Percentiles rank a stretch among this genome's conserved stretches.
Conservation (phyloP, 2,329 filamentous ascomycete genomes). For the Scortechinia acanthostroma region DNA sequence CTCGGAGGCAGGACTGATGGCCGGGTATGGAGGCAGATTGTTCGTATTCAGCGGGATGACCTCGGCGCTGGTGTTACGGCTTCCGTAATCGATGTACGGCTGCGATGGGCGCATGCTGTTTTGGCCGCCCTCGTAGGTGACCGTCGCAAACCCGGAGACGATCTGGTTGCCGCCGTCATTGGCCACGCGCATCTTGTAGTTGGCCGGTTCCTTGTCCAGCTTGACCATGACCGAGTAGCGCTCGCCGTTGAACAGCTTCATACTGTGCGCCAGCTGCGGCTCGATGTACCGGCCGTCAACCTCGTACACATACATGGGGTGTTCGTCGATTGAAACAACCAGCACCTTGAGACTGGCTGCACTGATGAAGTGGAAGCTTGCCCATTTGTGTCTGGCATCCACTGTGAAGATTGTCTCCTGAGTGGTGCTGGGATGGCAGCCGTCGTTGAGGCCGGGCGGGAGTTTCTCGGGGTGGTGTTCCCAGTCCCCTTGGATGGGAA, state of each 20-base stretch:
- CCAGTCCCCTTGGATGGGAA: not conserved
- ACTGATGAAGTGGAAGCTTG: slow-evolving; percentile 25
- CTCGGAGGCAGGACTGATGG: slow-evolving; percentile 10
- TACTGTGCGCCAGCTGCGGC: slow-evolving; percentile 18
- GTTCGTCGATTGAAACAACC: slow-evolving; percentile 18
- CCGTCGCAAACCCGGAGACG: slow-evolving; percentile 28
- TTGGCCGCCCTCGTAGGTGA: slow-evolving; percentile 21
- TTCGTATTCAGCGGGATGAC: not conserved
- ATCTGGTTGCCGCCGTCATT: slow-evolving; percentile 30
- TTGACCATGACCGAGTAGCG: slow-evolving; percentile 22
- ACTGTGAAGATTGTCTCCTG: slow-evolving; percentile 20
- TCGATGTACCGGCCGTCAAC: slow-evolving; percentile 24
- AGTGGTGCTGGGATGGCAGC: slow-evolving; percentile 21
- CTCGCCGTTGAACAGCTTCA: slow-evolving; percentile 23
- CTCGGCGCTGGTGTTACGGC: slow-evolving; percentile 8
- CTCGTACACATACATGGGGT: slow-evolving; percentile 21
- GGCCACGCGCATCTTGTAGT: slow-evolving; percentile 31
- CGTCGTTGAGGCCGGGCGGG: slow-evolving; percentile 14
- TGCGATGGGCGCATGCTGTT: slow-evolving; percentile 8
- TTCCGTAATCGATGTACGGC: slow-evolving; percentile 28
- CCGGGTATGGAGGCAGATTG: not conserved
- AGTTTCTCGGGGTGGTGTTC: slow-evolving; percentile 6
- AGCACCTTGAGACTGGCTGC: slow-evolving; percentile 3
- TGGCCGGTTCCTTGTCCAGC: slow-evolving; percentile 21
- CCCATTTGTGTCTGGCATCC: slow-evolving; percentile 17